Percentiles rank a stretch among this genome's conserved stretches.
Conservation (phyloP, 164 flowering plant species). For the Hamamelis virginiana region DNA sequence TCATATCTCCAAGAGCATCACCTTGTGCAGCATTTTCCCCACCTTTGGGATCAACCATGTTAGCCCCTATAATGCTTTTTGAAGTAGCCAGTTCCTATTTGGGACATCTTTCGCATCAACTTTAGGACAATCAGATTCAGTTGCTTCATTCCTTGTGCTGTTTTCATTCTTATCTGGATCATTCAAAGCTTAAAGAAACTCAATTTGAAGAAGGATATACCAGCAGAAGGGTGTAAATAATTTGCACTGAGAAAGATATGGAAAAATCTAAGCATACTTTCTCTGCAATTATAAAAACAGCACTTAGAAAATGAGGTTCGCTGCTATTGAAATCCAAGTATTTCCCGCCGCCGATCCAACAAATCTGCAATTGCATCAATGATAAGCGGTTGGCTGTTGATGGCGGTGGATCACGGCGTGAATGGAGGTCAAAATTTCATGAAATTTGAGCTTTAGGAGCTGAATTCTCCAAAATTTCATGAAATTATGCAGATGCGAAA, state of each 20-base stretch:
- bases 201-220: neutral
- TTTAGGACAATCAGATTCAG: slow-evolving; percentile 3
- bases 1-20: neutral
- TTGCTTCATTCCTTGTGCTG: slow-evolving; percentile 6
- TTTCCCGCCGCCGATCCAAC: too few species aligned
- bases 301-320: neutral
- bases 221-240: neutral
- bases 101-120: slow-evolving; percentile 8
- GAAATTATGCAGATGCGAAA: too few species aligned
- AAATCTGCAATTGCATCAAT: too few species aligned
- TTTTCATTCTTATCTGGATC: slow-evolving; percentile 17
- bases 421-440: too few species aligned
- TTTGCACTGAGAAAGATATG: neutral
- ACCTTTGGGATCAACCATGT: neutral
- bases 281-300: neutral
- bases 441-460: too few species aligned
- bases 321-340: neutral
- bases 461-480: too few species aligned
- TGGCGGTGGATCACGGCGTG: too few species aligned
- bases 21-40: neutral
- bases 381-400: too few species aligned
- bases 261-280: neutral
- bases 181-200: slow-evolving; percentile 9
- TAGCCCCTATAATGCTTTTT: neutral
- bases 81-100: slow-evolving; percentile 1